phyloP scores from a whole-genome alignment of 1,139 yeast species.

The Taiozyma sp. region DNA sequence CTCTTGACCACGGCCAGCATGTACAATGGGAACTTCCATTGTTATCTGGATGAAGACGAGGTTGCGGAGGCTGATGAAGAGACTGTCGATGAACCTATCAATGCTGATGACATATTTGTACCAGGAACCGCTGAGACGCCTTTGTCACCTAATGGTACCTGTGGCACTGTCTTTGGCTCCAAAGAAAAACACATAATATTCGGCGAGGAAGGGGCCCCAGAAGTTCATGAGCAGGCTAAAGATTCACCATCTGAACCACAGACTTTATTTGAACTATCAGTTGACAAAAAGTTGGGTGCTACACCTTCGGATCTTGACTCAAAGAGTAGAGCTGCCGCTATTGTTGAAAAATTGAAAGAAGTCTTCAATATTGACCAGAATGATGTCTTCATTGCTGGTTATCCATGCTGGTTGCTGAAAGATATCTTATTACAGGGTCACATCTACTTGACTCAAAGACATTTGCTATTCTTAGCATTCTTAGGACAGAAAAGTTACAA shows the following conservation, averaged over 20 bases:
- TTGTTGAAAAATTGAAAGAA: constrained; percentile 29
- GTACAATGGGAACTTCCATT: constrained; percentile 38
- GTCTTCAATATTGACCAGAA: constrained; percentile 39
- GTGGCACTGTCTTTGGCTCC: background rate
- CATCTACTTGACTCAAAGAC: constrained; percentile 61
- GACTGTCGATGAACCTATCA: constrained; percentile 1
- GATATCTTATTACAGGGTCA: constrained; percentile 88
- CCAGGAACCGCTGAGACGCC: background rate
- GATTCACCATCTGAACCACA: constrained; percentile 11
- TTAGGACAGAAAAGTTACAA: constrained; percentile 47
- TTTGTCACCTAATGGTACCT: background rate
- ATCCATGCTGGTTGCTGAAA: constrained; percentile 73
- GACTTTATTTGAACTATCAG: constrained; percentile 33
- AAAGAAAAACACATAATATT: background rate
- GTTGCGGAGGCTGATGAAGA: constrained; percentile 20
- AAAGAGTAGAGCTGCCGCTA: constrained; percentile 27
- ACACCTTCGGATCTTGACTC: constrained; percentile 14
- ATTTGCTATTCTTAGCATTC: constrained; percentile 74
- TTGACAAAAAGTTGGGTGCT: constrained; percentile 21
- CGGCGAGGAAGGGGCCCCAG: background rate
- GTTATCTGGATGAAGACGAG: constrained; percentile 20
- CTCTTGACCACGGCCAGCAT: constrained; percentile 49
- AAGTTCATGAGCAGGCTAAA: background rate
- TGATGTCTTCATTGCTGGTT: constrained; percentile 53
- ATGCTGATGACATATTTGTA: background rate